Base-by-base conservation (phyloP, 1,139 yeast genomes). In the Zygoascus hellenicus region DNA sequence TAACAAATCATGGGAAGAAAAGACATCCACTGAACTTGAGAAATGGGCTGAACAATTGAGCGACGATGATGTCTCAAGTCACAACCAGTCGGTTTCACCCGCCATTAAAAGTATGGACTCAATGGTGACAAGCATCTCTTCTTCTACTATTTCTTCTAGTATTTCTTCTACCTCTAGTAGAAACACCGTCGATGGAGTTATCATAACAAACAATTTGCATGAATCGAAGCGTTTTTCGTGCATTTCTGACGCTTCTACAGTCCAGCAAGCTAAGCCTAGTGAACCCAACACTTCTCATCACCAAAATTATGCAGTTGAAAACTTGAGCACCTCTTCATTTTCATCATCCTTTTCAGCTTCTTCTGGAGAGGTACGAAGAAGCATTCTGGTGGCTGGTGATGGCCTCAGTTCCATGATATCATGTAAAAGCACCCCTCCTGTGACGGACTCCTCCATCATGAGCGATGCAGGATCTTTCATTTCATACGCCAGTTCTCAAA, bases 161-260 rank as follows among this genome's bases (percentile, higher is more conserved):
- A 36, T 19, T 19, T 19, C 30, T 22, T 36, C 39, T 11, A 15
- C 15, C 6, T 36, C 39, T 5, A n/a, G 15, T 9, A 26, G 22
- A n/a, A 26, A 19, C 16, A 19, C 39, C 3, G 39, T 22, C 14
- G 39, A 36, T 22, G 30, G 15, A 22, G 26, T 22, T 7, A 22
- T 22, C 26, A 22, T 22, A 4, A 22, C 26, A 4, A 22, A 22
- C 26, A 22, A 4, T 9, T 9, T 11, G 13, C 39, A 9, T 3
- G 39, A 19, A 19, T 26, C 13, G 5, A n/a, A 36, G n/a, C 29
- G 39, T n/a, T 19, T 19, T 29, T 19, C 29, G 29, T 19, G n/a
- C 29, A 17, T 40, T 9, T 40, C 43, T 9, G 43, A 40, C 19
- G 36, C 43, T 5, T 40, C 43, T 2, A 40, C 43, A 4, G 32